Evolutionary conservation across 192 early-diverging fungal species (phyloP).

Genomic region (Backusella parvicylindrica): DNA sequence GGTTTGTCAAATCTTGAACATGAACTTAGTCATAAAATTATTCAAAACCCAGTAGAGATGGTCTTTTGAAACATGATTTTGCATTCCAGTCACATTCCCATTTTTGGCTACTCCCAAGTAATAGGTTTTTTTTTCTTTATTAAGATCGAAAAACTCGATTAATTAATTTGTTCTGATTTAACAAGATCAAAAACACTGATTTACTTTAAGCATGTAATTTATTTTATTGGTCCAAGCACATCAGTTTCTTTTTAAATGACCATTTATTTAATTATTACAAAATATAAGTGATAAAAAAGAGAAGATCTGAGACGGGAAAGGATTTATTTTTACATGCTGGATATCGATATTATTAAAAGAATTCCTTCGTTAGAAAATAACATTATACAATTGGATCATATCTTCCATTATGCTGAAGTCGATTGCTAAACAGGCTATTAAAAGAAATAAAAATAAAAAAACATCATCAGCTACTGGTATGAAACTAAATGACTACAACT

Average conservation of each 20-base stretch:
- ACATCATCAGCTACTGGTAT: background rate
- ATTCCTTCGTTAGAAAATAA: background rate
- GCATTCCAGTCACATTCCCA: background rate
- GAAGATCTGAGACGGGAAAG: background rate
- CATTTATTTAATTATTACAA: background rate
- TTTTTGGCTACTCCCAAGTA: background rate
- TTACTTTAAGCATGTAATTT: background rate
- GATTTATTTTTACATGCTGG: background rate
- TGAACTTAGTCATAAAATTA: too few relatives aligned
- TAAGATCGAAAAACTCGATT: background rate
- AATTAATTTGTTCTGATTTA: background rate
- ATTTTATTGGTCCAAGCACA: background rate
- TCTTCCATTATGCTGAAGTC: background rate
- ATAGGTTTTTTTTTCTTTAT: background rate
- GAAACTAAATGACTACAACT: slow-evolving; percentile 16
- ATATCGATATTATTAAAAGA: background rate
- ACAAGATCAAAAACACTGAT: background rate
- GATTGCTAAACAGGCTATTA: background rate
- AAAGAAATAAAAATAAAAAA: background rate
- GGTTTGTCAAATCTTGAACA: too few relatives aligned
- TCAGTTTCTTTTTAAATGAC: background rate
- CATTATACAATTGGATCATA: background rate
- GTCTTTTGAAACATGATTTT: background rate
- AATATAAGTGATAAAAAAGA: background rate
- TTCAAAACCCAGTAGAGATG: too few relatives aligned